phyloP scores from a whole-genome alignment of 1,284 basidiomycete species.

The Ceratobasidium sp. region DNA sequence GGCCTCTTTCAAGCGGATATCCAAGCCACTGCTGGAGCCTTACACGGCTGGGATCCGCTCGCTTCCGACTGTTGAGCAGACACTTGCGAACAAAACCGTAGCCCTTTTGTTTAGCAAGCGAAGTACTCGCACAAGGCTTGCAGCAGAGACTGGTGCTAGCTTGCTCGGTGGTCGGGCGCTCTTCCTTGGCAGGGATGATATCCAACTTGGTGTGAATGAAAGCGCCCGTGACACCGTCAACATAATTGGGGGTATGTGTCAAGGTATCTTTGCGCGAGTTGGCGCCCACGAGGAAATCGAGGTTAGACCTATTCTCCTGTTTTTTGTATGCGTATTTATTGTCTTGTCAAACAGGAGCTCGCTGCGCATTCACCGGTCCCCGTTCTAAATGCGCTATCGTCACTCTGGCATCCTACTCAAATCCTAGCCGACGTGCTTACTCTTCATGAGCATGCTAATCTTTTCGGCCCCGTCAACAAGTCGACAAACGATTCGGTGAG shows the following conservation, averaged over 20 bases:
- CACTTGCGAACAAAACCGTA: slow-evolving; percentile 73
- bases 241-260: slow-evolving; percentile 93
- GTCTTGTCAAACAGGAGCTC: slow-evolving; percentile 74
- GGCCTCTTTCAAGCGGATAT: slow-evolving; percentile 70
- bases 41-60: slow-evolving; percentile 36
- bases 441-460: slow-evolving; percentile 78
- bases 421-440: slow-evolving; percentile 94
- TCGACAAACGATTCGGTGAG: slow-evolving; percentile 24
- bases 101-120: slow-evolving; percentile 95
- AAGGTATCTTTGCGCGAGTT: slow-evolving; percentile 98
- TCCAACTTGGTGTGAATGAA: slow-evolving; percentile 98
- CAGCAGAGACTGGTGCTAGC: slow-evolving; percentile 83
- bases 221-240: slow-evolving; percentile 84
- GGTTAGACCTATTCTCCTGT: slow-evolving; percentile 61
- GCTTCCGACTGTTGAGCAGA: slow-evolving; percentile 45
- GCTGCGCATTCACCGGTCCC: slow-evolving; percentile 91
- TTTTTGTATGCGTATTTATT: slow-evolving; percentile 7
- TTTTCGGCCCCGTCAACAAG: slow-evolving; percentile 60
- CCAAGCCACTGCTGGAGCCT: slow-evolving; percentile 70
- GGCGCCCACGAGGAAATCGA: slow-evolving; percentile 93
- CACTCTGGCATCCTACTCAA: slow-evolving; percentile 97
- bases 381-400: slow-evolving; percentile 95
- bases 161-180: slow-evolving; percentile 90
- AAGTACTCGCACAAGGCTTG: slow-evolving; percentile 91
- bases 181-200: slow-evolving; percentile 92